Percentiles rank a stretch among this genome's conserved stretches.
Conservation (phyloP, 306 rosid genomes). For the Lathyrus sativus region DNA sequence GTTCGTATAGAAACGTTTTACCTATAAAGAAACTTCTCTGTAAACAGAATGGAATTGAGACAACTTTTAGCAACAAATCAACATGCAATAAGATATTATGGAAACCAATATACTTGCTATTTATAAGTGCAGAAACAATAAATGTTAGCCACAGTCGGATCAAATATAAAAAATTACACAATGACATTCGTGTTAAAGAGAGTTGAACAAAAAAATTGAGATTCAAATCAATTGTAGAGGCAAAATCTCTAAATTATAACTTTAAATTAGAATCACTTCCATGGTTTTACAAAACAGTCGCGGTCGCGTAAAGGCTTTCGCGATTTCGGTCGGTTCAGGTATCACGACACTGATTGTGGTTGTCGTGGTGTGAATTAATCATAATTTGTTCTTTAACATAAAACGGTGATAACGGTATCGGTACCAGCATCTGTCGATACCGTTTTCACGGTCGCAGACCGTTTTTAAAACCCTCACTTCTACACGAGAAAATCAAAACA, state of each 20-base stretch:
- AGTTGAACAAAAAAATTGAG: background rate
- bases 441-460: too few relatives aligned
- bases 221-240: background rate
- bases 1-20: conserved; percentile 32
- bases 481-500: too few relatives aligned
- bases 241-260: background rate
- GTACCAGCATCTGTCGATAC: too few relatives aligned
- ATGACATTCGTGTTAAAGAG: background rate
- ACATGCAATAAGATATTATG: conserved; percentile 23
- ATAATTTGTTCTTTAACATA: too few relatives aligned
- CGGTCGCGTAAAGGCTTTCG: too few relatives aligned
- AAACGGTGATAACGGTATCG: too few relatives aligned
- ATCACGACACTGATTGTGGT: too few relatives aligned
- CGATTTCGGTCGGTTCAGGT: too few relatives aligned
- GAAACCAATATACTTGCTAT: conserved; percentile 7
- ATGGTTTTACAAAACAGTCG: too few relatives aligned
- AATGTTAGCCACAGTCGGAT: background rate
- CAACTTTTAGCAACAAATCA: conserved; percentile 14
- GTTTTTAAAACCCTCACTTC: background rate
- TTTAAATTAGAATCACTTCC: background rate
- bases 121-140: conserved; percentile 14
- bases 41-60: conserved; percentile 17
- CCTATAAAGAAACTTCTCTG: conserved; percentile 30
- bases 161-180: background rate
- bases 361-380: too few relatives aligned